Conservation (phyloP, 2,329 filamentous ascomycete species). For the Curvularia spicifera region DNA sequence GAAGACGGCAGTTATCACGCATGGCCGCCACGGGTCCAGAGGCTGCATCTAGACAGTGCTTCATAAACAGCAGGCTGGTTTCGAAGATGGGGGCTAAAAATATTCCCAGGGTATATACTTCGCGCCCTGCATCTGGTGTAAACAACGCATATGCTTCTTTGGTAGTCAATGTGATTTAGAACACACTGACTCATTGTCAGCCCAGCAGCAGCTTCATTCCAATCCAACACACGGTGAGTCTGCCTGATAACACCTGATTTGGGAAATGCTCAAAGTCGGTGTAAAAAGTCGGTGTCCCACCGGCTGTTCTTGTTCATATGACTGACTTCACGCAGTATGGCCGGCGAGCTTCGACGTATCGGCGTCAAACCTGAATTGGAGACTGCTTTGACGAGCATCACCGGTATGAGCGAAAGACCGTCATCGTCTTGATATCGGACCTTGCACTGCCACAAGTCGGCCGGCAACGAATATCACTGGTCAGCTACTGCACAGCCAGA, state of each 20-base stretch:
- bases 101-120: not conserved
- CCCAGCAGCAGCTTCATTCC: not conserved
- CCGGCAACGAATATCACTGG: not conserved
- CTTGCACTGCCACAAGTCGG: not conserved
- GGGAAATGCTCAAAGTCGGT: not conserved
- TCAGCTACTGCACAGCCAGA: not conserved
- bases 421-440: not conserved
- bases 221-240: not conserved
- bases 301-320: not conserved
- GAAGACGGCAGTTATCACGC: not conserved
- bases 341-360: not conserved
- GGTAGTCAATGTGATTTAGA: not conserved
- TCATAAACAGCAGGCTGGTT: not conserved
- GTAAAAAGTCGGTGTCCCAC: not conserved
- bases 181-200: not conserved
- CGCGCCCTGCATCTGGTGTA: constrained; percentile 5
- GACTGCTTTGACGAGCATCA: not conserved
- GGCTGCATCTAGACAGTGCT: not conserved
- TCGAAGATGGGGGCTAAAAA: not conserved
- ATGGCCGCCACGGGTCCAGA: not conserved
- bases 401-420: not conserved
- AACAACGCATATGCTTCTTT: not conserved
- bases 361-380: not conserved
- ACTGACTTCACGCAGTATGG: not conserved
- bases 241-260: not conserved